Evolutionary conservation across 139 green algal species (phyloP), one percentile per base, ranked within the genome.

Genomic region (Tetraselmis chui): DNA sequence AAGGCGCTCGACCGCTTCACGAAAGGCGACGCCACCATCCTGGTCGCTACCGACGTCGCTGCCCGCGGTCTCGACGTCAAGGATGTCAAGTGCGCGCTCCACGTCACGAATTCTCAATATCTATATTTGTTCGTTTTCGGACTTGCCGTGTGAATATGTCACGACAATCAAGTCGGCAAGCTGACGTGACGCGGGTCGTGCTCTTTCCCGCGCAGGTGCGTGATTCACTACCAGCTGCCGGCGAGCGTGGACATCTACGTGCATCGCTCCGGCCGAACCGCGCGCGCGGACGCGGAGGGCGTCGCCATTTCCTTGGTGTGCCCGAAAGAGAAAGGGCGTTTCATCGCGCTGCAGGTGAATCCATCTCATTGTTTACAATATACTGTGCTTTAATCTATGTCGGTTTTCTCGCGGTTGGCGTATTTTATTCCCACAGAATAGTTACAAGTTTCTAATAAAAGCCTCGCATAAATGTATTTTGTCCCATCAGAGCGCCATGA

Each of bases 21-120:
- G n/a, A 29, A 32, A 0, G 74, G 92, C 31, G n/a, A 74, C 0
- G 84, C 93, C 27, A 90, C 85, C 1, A 89, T 98, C 30, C 88
- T 99, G 78, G 91, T 99, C 29, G 95, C 96, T 18, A 98, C 94
- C 0, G 97, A 99, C 84, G 97, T 99, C 29, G 97, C 97, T 1
- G 96, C 97, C 0, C 86, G 97, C 1, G 97, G 97, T 2, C 87
- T 99, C 28, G 96, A 81, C 78, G 32, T 80, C 30, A 80, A 80
- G 77, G 77, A 31, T 31, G 77, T 80, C 2, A 28, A 85, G 77
- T 82, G 45, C n/a, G n/a, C n/a, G n/a, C n/a, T n/a, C n/a, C n/a
- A n/a, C n/a, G n/a, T n/a, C n/a, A n/a, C n/a, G n/a, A n/a, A n/a
- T n/a, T n/a, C n/a, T n/a, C n/a, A n/a, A n/a, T n/a, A n/a, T n/a